Base-by-base conservation (phyloP, 352 stramenopile genomes). In the Albugo laibachii region DNA sequence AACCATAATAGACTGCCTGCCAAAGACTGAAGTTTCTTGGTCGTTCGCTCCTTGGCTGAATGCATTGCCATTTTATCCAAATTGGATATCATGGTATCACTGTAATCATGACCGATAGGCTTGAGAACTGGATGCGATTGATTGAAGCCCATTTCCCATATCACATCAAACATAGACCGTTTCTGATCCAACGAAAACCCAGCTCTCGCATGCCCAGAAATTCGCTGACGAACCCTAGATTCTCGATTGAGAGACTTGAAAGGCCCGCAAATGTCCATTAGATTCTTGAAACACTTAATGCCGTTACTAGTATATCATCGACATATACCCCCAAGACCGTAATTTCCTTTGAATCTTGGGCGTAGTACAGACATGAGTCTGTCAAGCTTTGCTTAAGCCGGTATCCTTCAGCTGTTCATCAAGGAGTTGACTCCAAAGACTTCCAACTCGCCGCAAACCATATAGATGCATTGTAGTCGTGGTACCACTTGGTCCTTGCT, bases 291-390 rank as follows among this genome's bases (percentile, higher is more conserved):
- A 44, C 45, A 44, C 45, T 15, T 0, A 48, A 60, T 0, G 36
- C 48, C 0, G 53, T 65, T 0, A 54, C 53, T 3, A 73, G n/a
- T 0, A 73, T 27, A 31, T 73, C 63, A 18, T 65, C 63, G 0
- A 62, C 53, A 45, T 62, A 65, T 1, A 53, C 44, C 1, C 51
- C 59, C 0, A 62, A 49, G 0, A 63, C 13, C 1, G 50, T 36
- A 4, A 44, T 47, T 0, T 36, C 44, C 14, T 2, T 11, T 31
- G 24, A 8, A 20, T 49, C 16, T 6, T 18, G 10, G 36, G 34
- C 52, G 27, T 49, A 62, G 44, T 61, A 65, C 0, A 66, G 12
- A 46, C 51, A 66, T 14, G 51, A 45, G 48, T 67, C 54, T 1
- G 56, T 54, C 13, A 57, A 27, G 18, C 52, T 54, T 27, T 61